Evolutionary conservation across 148 eudicot species (phyloP).

Genomic region (Limonium bicolor): DNA sequence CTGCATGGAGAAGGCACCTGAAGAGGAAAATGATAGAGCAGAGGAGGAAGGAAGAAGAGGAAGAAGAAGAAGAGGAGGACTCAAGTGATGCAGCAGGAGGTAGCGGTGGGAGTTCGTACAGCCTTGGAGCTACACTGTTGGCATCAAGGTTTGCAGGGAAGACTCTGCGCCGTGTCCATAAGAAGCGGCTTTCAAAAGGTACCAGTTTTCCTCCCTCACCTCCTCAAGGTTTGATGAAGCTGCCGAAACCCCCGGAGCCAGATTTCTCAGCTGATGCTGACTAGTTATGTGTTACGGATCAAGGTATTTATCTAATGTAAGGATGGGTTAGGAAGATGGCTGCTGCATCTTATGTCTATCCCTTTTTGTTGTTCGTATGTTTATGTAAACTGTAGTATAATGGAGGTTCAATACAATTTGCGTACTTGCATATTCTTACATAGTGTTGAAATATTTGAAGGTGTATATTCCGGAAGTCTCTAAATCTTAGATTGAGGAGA

Average conservation of each 20-base stretch:
- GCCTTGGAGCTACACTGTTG: slow-evolving; percentile 53
- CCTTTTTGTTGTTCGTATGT: too few species aligned
- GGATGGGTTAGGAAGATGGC: too few species aligned
- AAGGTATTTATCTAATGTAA: too few species aligned
- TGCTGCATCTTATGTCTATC: too few species aligned
- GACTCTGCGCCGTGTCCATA: slow-evolving; percentile 73
- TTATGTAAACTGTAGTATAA: too few species aligned
- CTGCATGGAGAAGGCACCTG: slow-evolving; percentile 74
- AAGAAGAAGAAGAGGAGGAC: slow-evolving; percentile 6
- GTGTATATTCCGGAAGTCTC: too few species aligned
- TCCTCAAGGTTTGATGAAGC: slow-evolving; percentile 42
- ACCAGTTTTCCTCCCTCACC: too few species aligned
- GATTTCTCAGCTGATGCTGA: slow-evolving; percentile 66
- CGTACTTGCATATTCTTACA: too few species aligned
- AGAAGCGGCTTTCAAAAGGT: slow-evolving; percentile 38
- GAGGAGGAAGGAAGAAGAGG: slow-evolving; percentile 31
- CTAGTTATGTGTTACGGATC: too few species aligned
- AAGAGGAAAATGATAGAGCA: slow-evolving; percentile 50
- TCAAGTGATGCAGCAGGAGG: slow-evolving; percentile 7
- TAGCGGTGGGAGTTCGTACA: slow-evolving; percentile 30
- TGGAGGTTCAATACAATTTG: too few species aligned
- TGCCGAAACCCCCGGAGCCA: slow-evolving; percentile 90
- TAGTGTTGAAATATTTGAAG: too few species aligned
- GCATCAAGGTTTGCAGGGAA: slow-evolving; percentile 72
- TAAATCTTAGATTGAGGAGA: too few species aligned